A percentile compares a stretch with the other conserved stretches of the same genome.
Conservation (phyloP, 1,284 basidiomycete genomes). For the Omphalotus olearius region DNA sequence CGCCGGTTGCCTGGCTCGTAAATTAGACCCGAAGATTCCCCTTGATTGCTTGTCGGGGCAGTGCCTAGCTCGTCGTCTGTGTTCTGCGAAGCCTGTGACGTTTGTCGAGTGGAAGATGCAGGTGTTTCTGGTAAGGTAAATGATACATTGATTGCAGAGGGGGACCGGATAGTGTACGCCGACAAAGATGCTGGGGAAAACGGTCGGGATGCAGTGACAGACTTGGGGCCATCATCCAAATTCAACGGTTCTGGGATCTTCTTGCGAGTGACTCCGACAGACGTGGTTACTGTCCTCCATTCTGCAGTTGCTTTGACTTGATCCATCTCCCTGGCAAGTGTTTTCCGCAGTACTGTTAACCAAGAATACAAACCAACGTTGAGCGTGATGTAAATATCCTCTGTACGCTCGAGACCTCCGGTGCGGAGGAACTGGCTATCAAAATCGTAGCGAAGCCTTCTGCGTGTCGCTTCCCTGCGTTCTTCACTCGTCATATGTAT, state of each 20-base stretch:
- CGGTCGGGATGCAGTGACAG: slow-evolving; percentile 12
- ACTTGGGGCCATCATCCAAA: slow-evolving; percentile 20
- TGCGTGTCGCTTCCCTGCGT: slow-evolving; percentile 30
- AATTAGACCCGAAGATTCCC: slow-evolving; percentile 27
- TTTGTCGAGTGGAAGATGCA: not conserved
- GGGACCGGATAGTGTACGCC: slow-evolving; percentile 3
- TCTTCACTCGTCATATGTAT: slow-evolving; percentile 76
- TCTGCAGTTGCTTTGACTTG: slow-evolving; percentile 60
- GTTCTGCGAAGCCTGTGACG: slow-evolving; percentile 3
- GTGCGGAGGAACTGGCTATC: slow-evolving; percentile 61
- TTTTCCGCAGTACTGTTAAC: slow-evolving; percentile 73
- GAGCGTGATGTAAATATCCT: slow-evolving; percentile 78
- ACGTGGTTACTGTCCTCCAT: slow-evolving; percentile 36
- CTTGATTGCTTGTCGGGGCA: not conserved
- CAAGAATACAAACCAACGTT: slow-evolving; percentile 78
- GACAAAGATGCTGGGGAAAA: slow-evolving; percentile 3
- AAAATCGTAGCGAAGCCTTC: slow-evolving; percentile 64
- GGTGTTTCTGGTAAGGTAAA: not conserved
- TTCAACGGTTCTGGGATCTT: slow-evolving; percentile 27
- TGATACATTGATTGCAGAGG: not conserved
- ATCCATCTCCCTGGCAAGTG: slow-evolving; percentile 68
- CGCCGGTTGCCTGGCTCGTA: slow-evolving; percentile 52
- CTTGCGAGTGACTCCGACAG: slow-evolving; percentile 22
- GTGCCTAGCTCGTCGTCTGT: slow-evolving; percentile 17
- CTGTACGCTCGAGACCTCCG: slow-evolving; percentile 52